phyloP scores from a whole-genome alignment of 208 protist genomes.

The Porcisia deanei region DNA sequence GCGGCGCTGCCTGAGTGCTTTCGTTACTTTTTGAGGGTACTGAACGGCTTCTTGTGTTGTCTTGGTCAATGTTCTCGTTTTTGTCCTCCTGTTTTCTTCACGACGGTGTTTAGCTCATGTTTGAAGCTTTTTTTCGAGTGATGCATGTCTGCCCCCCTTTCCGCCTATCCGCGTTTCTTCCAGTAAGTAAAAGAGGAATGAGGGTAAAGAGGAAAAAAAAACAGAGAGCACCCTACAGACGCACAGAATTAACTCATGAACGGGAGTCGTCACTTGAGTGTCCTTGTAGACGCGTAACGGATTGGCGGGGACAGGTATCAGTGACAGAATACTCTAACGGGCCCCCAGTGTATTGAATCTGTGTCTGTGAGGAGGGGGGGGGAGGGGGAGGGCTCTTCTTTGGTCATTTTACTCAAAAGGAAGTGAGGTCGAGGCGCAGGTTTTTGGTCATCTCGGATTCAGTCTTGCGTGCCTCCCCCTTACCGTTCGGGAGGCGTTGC shows the following conservation, averaged over 20 bases:
- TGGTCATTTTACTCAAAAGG: neutral
- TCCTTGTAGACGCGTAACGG: neutral
- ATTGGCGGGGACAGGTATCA: no score
- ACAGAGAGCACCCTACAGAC: neutral
- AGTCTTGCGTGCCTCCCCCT: neutral
- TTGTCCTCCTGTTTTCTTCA: conserved; percentile 5
- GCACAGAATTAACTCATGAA: neutral
- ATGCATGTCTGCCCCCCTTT: neutral
- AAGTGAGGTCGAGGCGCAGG: neutral
- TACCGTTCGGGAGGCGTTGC: neutral
- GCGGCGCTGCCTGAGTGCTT: neutral
- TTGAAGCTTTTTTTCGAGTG: neutral
- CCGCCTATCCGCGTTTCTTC: neutral
- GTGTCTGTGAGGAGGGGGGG: neutral
- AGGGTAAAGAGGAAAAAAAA: conserved; percentile 1
- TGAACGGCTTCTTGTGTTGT: neutral
- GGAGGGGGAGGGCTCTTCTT: neutral
- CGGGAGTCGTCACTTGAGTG: neutral
- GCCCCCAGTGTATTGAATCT: neutral
- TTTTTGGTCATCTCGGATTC: no score
- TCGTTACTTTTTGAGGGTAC: neutral
- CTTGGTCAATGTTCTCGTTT: conserved; percentile 24
- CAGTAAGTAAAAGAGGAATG: conserved; percentile 9
- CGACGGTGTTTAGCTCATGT: neutral
- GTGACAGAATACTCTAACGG: neutral